Evolutionary conservation across 257 asterid species (phyloP).

Genomic region (Penstemon newberryi): DNA sequence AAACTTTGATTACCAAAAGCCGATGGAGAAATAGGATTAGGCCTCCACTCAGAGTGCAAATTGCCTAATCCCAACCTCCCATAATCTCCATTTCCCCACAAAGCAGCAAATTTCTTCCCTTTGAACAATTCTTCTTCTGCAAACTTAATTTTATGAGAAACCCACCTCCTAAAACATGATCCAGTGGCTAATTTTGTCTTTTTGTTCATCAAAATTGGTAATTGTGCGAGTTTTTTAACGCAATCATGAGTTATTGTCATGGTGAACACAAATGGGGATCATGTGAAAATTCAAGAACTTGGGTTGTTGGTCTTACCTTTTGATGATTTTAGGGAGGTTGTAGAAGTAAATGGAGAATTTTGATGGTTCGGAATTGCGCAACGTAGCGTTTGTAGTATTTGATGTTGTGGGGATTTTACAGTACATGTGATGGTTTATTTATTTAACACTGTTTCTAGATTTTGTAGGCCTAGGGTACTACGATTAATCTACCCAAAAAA

Average conservation of each 20-base stretch:
- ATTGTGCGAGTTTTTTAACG: constrained; percentile 33
- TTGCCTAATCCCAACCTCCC: constrained; percentile 91
- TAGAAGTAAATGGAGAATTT: not conserved
- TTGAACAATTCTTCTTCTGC: constrained; percentile 31
- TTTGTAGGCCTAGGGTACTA: too few relatives aligned
- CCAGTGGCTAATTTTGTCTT: constrained; percentile 22
- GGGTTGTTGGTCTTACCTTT: not conserved
- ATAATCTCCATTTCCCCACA: constrained; percentile 97
- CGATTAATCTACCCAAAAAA: too few relatives aligned
- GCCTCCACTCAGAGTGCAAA: constrained; percentile 81
- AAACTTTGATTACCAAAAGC: constrained; percentile 67
- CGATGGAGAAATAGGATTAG: constrained; percentile 51
- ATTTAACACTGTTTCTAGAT: too few relatives aligned
- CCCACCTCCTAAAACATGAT: constrained; percentile 42
- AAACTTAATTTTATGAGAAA: constrained; percentile 35
- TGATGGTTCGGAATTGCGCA: constrained; percentile 25
- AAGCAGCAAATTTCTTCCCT: constrained; percentile 66
- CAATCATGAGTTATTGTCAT: constrained; percentile 34
- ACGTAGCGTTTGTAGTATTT: constrained; percentile 12
- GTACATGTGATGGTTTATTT: not conserved
- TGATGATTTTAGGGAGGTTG: constrained; percentile 6
- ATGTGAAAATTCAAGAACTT: constrained; percentile 3
- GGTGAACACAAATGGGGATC: constrained; percentile 18
- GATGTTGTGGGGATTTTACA: not conserved
- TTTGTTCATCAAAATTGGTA: constrained; percentile 24